Conservation (phyloP, 2,329 filamentous ascomycete genomes). For the Chrysoporthe cubensis region DNA sequence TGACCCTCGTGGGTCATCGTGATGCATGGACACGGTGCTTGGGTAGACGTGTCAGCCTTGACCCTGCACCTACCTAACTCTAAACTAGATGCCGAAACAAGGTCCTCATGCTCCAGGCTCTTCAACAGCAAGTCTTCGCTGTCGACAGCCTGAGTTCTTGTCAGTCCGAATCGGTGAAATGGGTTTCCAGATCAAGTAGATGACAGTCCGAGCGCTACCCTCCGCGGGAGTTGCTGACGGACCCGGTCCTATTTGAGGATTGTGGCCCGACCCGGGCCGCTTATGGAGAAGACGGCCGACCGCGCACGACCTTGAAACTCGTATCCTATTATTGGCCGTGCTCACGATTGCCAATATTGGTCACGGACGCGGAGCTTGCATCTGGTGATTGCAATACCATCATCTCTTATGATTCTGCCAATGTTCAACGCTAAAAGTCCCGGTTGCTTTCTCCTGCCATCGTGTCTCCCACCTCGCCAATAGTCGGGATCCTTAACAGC, state of each 20-base stretch:
- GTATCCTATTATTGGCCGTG: constrained; percentile 2
- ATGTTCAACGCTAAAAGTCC: background rate
- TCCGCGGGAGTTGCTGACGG: background rate
- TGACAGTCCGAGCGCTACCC: background rate
- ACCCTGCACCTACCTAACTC: background rate
- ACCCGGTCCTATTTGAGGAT: constrained; percentile 1
- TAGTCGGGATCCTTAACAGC: no score
- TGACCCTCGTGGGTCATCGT: background rate
- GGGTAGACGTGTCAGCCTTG: background rate
- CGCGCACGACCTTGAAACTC: background rate
- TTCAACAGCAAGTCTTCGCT: background rate
- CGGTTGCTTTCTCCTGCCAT: no score
- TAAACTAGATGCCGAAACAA: background rate
- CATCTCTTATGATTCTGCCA: background rate
- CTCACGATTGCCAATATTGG: background rate
- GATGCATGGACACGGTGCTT: background rate
- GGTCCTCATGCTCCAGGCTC: no score
- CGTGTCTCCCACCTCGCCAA: no score
- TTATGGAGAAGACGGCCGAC: background rate
- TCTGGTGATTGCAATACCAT: background rate
- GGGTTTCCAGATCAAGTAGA: background rate
- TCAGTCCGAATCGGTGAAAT: background rate
- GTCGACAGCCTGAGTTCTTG: background rate
- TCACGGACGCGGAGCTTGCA: background rate
- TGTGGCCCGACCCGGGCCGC: constrained; percentile 4